phyloP scores from a whole-genome alignment of 116 monocot genomes.

The Trichopus zeylanicus region DNA sequence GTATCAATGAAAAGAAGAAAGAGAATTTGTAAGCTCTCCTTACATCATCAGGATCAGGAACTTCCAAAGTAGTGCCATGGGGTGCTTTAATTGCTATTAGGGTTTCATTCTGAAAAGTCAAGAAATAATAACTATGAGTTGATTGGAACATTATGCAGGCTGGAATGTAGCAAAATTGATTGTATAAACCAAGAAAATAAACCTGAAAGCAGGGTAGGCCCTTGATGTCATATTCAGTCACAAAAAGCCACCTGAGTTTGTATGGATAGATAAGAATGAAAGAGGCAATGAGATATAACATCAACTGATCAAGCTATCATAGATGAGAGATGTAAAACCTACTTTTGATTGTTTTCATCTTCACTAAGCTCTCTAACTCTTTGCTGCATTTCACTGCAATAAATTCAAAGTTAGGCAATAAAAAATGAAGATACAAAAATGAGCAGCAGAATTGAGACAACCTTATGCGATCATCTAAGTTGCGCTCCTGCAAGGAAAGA shows the following conservation, averaged over 20 bases:
- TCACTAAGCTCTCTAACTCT: conserved; percentile 64
- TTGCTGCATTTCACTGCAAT: conserved; percentile 76
- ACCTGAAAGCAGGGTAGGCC: conserved; percentile 94
- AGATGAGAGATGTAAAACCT: conserved; percentile 12
- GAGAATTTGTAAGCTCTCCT: not conserved
- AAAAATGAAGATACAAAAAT: not conserved
- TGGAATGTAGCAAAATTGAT: not conserved
- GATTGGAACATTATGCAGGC: no score
- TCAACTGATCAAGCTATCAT: not conserved
- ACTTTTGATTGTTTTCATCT: conserved; percentile 85
- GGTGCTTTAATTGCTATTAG: conserved; percentile 98
- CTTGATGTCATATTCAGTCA: conserved; percentile 97
- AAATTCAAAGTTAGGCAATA: conserved; percentile 1
- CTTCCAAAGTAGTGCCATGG: conserved; percentile 96
- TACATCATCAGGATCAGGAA: conserved; percentile 99
- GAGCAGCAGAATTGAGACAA: conserved; percentile 14
- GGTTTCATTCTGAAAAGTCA: conserved; percentile 69
- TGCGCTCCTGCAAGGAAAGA: conserved; percentile 56
- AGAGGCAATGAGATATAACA: not conserved
- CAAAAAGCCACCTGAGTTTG: conserved; percentile 87
- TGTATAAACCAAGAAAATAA: not conserved
- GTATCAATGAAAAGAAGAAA: not conserved
- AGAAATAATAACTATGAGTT: conserved; percentile 1
- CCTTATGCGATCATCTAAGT: conserved; percentile 70
- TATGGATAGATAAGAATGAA: not conserved